These are phyloP conservation scores for Coemansia guatemalensis DNA, from an alignment of 192 early-diverging fungal genomes.

Conservation along the genomic window DNA sequence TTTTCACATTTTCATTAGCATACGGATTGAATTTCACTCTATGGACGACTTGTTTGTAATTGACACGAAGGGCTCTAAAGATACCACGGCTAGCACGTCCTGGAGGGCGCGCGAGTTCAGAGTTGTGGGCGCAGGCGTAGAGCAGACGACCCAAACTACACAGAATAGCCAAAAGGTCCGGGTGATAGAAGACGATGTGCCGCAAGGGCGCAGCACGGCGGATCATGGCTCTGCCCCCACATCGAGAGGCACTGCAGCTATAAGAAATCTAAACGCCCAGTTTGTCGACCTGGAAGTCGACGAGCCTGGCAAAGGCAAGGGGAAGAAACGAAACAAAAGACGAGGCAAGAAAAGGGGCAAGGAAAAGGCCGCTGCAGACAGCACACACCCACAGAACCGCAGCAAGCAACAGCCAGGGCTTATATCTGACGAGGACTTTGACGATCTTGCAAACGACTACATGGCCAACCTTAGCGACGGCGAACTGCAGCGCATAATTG, in stretches of 20 bases:
- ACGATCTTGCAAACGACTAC: conserved; percentile 29
- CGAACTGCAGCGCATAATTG: conserved; percentile 15
- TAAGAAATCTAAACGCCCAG: conserved; percentile 23
- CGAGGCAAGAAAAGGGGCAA: conserved; percentile 8
- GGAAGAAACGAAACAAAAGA: conserved; percentile 9
- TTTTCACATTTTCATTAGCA: conserved; percentile 2
- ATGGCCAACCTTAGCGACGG: conserved; percentile 33
- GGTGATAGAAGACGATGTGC: conserved; percentile 26
- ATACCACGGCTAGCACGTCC: conserved; percentile 6
- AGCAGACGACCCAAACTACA: conserved; percentile 7
- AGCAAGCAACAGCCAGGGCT: conserved; percentile 7
- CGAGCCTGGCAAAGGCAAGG: not conserved
- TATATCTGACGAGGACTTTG: conserved; percentile 4
- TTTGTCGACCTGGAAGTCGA: conserved; percentile 30
- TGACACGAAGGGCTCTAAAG: conserved; percentile 28
- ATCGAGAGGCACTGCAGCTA: conserved; percentile 3
- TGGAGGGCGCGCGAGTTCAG: conserved; percentile 13
- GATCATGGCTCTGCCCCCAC: too few relatives aligned
- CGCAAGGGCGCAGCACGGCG: not conserved
- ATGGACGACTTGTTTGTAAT: conserved; percentile 52
- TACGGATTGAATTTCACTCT: conserved; percentile 2
- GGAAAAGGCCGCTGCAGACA: not conserved
- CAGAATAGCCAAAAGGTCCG: conserved; percentile 1
- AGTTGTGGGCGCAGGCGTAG: conserved; percentile 1
- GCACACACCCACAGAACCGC: conserved; percentile 2